These are phyloP conservation scores for Emydomyces testavorans DNA, from an alignment of 2,329 filamentous ascomycete genomes.

Conservation along the genomic window DNA sequence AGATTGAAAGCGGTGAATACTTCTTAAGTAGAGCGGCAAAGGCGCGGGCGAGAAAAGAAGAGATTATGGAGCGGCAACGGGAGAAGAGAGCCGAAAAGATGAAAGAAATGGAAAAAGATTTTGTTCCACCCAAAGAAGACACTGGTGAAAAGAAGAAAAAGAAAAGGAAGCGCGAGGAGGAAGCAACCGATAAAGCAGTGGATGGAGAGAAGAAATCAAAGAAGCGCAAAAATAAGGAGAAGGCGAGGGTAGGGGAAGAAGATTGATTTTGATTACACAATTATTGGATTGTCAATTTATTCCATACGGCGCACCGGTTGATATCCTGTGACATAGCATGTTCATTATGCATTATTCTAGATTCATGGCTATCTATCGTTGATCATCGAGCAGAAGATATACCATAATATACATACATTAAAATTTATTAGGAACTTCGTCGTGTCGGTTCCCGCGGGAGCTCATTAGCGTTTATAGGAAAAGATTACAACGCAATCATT, in stretches of 20 bases:
- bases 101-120: slow-evolving; percentile 73
- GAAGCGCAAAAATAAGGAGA: slow-evolving; percentile 24
- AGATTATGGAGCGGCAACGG: slow-evolving; percentile 72
- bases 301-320: slow-evolving; percentile 7
- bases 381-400: background rate
- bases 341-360: background rate
- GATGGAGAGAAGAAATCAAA: slow-evolving; percentile 47
- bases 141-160: slow-evolving; percentile 42
- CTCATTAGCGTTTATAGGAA: too few relatives aligned
- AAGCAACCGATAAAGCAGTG: slow-evolving; percentile 14
- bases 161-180: slow-evolving; percentile 22
- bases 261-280: background rate
- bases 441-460: too few relatives aligned
- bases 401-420: background rate
- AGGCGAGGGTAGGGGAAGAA: background rate
- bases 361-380: slow-evolving; percentile 1
- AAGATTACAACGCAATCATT: too few relatives aligned
- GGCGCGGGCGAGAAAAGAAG: slow-evolving; percentile 67
- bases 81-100: slow-evolving; percentile 80
- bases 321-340: slow-evolving; percentile 2
- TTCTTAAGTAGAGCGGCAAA: slow-evolving; percentile 89
- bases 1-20: slow-evolving; percentile 97
- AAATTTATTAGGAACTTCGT: background rate
- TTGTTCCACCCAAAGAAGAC: slow-evolving; percentile 72
- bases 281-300: background rate